phyloP scores from a whole-genome alignment of 2,329 filamentous ascomycete species.

The Sclerotinia minor region DNA sequence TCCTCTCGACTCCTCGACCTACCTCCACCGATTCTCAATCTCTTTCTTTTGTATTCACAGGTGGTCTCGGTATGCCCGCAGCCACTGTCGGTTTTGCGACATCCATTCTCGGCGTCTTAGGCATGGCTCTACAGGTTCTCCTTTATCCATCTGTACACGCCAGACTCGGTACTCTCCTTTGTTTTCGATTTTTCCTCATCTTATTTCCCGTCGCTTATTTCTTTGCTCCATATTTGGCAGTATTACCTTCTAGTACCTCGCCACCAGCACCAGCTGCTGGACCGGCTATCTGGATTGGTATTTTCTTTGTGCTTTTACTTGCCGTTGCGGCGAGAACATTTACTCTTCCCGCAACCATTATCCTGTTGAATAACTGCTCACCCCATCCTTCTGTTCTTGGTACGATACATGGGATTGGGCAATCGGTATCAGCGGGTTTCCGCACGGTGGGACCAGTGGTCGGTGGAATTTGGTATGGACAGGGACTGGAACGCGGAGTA shows the following conservation, averaged over 20 bases:
- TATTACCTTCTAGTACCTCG: constrained; percentile 44
- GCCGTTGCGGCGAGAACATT: constrained; percentile 62
- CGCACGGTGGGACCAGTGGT: constrained; percentile 57
- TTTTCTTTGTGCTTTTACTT: constrained; percentile 53
- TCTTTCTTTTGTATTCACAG: constrained; percentile 50
- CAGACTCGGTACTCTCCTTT: constrained; percentile 63
- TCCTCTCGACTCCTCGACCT: constrained; percentile 58
- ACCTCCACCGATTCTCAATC: constrained; percentile 5
- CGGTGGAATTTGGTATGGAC: constrained; percentile 54
- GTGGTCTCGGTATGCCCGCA: constrained; percentile 67
- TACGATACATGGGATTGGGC: constrained; percentile 59
- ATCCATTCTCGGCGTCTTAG: constrained; percentile 67
- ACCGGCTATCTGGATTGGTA: constrained; percentile 56
- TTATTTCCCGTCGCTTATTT: constrained; percentile 69
- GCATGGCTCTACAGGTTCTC: constrained; percentile 67
- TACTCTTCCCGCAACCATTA: constrained; percentile 57
- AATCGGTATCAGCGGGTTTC: constrained; percentile 54
- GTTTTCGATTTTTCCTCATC: constrained; percentile 64
- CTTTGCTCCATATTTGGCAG: constrained; percentile 64
- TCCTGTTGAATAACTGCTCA: constrained; percentile 60
- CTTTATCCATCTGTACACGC: constrained; percentile 66
- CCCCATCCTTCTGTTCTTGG: constrained; percentile 57
- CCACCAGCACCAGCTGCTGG: constrained; percentile 45
- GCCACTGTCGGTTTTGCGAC: constrained; percentile 67
- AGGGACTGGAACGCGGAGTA: constrained; percentile 54